These are phyloP conservation scores for Prunella vulgaris DNA, from an alignment of 257 asterid genomes.

Conservation along the genomic window DNA sequence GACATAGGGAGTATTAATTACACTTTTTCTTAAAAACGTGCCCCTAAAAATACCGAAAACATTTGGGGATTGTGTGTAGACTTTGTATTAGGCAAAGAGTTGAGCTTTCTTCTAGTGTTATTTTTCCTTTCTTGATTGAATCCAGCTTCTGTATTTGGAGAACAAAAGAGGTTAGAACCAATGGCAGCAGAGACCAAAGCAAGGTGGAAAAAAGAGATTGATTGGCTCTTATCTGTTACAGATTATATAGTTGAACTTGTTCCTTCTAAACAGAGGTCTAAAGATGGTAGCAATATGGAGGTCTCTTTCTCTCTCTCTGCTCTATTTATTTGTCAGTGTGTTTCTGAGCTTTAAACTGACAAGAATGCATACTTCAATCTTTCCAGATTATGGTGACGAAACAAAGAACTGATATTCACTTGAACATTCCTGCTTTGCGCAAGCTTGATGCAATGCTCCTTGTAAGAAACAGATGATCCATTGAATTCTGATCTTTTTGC, in stretches of 20 bases:
- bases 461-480: too few species aligned
- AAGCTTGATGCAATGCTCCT: conserved; percentile 80
- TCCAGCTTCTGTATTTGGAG: conserved; percentile 92
- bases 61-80: too few species aligned
- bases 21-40: too few species aligned
- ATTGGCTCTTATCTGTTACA: conserved; percentile 88
- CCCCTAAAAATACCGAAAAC: too few species aligned
- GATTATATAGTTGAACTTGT: conserved; percentile 91
- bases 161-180: conserved; percentile 79
- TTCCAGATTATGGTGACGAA: conserved; percentile 71
- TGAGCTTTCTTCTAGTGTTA: background rate
- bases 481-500: too few species aligned
- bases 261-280: conserved; percentile 65
- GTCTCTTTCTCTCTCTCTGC: conserved; percentile 31
- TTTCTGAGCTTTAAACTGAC: background rate
- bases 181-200: conserved; percentile 68
- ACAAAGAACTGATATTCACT: conserved; percentile 68
- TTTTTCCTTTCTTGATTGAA: background rate
- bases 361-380: background rate
- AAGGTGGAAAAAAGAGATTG: conserved; percentile 86
- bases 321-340: too few species aligned
- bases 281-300: conserved; percentile 76
- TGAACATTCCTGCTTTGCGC: conserved; percentile 81
- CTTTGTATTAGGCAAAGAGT: background rate
- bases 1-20: too few species aligned